Evolutionary conservation across 1,284 basidiomycete genomes (phyloP), one percentile per base, ranked within the genome.

Genomic region (Rhizopogon parksii): DNA sequence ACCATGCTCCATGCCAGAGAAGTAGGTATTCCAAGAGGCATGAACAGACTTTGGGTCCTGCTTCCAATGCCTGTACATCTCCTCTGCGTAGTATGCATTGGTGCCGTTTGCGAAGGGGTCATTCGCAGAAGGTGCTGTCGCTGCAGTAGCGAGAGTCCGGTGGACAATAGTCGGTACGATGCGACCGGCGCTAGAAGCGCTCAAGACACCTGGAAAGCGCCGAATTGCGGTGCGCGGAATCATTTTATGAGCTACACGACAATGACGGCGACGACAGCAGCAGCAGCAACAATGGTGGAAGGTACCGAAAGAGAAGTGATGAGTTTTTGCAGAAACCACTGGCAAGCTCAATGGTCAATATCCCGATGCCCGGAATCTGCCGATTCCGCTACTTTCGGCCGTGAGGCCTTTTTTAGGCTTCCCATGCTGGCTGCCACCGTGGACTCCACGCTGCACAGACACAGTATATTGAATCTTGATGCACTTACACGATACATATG

Each of bases 11-110:
- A 99, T 79, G 36, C 92, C 96, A 8, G 83, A 79, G 67, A 99
- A 99, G 74, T 99, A 99, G 50, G 87, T 82, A 57, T 90, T 81
- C 96, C 96, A 99, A 30, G 93, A 96, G 2, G 83, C 77, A 72
- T 99, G 95, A 0, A 99, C 96, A 40, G 89, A 88, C 59, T 82
- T 80, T 37, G 93, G 91, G 71, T 99, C 91, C 70, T 89, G 76
- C 70, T 83, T 85, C 91, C 91, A 96, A 59, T 85, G 80, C 59
- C 82, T 81, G 73, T 94, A 95, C 93, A 95, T 95, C 73, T 95
- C 91, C 65, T 97, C 95, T 40, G 88, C 89, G 68, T 99, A 98
- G 75, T 95, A 95, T 37, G 91, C 78, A 72, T 96, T 96, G 42
- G 86, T 92, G 49, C 91, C 91, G 57, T 89, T 94, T 19, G 91